Evolutionary conservation across 192 early-diverging fungal species (phyloP), one percentile per base, ranked within the genome.

Genomic region (Lunasporangiospora selenospora): DNA sequence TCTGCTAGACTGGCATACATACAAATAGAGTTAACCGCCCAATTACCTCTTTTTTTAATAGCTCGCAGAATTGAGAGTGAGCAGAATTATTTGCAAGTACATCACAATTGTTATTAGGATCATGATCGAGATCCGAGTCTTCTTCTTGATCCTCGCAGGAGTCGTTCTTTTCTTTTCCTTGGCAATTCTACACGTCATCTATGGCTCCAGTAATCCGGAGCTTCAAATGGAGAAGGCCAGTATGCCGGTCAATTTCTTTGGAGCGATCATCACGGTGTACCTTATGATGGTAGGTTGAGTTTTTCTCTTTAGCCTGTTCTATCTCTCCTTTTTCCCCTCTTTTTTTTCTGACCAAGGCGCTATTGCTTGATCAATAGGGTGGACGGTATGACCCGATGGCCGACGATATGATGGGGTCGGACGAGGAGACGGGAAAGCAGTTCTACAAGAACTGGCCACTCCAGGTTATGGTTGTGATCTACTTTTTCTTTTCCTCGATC

Each of bases 401-500:
- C 40, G 40, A 52, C 15, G 32, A 47, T 29, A 37, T 57, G 16
- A 39, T 9, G 3, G 6, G 3, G 15, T 37, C 36, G 6, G n/a
- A n/a, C n/a, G n/a, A n/a, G n/a, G n/a, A n/a, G n/a, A n/a, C n/a
- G n/a, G n/a, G n/a, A n/a, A n/a, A n/a, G n/a, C n/a, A n/a, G n/a
- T n/a, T n/a, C n/a, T n/a, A n/a, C n/a, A n/a, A n/a, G n/a, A 51
- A 66, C 24, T 66, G 55, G 54, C 39, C 47, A 3, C 58, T 66
- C 49, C 64, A 58, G 1, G 38, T 34, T 2, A 40, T 66, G 39
- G 58, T 66, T 54, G 45, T 66, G 4, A 26, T 42, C 16, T 66
- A 66, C 41, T 58, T 66, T 30, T 66, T 66, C 48, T 66, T 66
- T 29, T 58, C 64, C n/a, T 47, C 40, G 16, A 57, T 66, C 21